Base-by-base conservation (phyloP, 139 green algal genomes). In the Coelastrella sp. region DNA sequence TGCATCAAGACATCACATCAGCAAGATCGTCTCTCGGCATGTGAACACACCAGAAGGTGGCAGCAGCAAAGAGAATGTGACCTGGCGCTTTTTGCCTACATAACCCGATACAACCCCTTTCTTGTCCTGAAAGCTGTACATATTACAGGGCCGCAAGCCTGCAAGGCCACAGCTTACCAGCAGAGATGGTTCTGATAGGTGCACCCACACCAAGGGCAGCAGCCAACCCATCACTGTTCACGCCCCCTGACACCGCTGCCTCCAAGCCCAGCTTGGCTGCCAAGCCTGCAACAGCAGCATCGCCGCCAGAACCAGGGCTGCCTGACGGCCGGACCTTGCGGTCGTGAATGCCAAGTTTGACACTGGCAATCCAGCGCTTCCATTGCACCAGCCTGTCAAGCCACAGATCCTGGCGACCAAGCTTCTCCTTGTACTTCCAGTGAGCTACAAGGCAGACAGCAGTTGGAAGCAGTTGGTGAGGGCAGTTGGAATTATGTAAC, bases 341-440 rank as follows among this genome's bases (percentile, higher is more conserved):
- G 79, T 91, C 87, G 6, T 65, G 23, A 16, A 91, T 79, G 78
- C 87, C 76, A 19, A 91, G 87, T 78, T 91, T 91, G 47, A 81
- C 79, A 32, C 47, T 87, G 8, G 87, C 78, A 4, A 91, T 80
- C 87, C 87, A 91, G 54, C 85, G 85, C 77, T 91, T 91, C 87
- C 87, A 91, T 65, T 91, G 87, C 87, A 91, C 87, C 78, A 91
- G 66, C 17, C 87, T 54, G 65, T 91, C 87, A 17, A 91, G 78
- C 87, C 87, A 91, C 64, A 91, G 65, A 78, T 91, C 87, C 65
- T 91, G 64, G 54, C 87, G n/a, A 17, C 76, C 65, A 20, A 91
- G 68, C 66, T 71, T 73, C 93, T 99, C 97, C 94, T 99, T 99
- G 94, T 99, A 99, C 16, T 95, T 92, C 97, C 97, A 99, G 92